Evolutionary conservation across 2,329 filamentous ascomycete species (phyloP), one percentile per base, ranked within the genome.

Genomic region (Fusarium pseudograminearum): DNA sequence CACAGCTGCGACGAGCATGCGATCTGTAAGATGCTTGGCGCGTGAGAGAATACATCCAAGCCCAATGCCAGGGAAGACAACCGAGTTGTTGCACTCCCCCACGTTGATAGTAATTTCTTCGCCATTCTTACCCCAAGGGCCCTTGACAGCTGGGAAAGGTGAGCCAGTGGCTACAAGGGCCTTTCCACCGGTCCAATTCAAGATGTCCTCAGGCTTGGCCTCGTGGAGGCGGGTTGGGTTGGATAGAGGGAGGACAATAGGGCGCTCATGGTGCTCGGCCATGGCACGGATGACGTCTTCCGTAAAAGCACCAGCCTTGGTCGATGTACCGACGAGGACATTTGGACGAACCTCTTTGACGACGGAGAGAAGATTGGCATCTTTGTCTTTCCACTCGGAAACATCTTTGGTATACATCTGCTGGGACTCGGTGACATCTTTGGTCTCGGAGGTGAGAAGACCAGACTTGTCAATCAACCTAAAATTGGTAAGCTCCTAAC

Each of bases 11-110:
- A 97, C 91, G 15, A 97, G 88, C 89, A 97, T 94, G 67, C 88
- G 87, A 65, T 94, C 90, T 0, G 91, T 91, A 30, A 97, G 80
- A 1, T 89, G 83, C 15, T 82, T 84, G 4, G 91, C 85, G 16
- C 92, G 89, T 28, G 85, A 90, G 2, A 97, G 86, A 0, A 97
- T 87, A 10, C 87, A 87, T 14, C 93, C 94, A 2, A 97, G 89
- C 0, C 93, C 93, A 61, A 97, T 95, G 0, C 93, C 93, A 0
- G 93, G 93, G 78, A 97, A 97, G 18, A 91, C 91, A 34, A 92
- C 92, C 1, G 89, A 91, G 80, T 97, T 97, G 81, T 97, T 97
- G 81, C 94, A 97, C 79, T 97, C 93, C 26, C 93, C 93, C 75
- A 86, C 76, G 30, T 84, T 79, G 61, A 86, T 81, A 65, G 79